Percentiles rank a stretch among this genome's conserved stretches.
Conservation (phyloP, 2,329 filamentous ascomycete species). For the Nemania sp. region DNA sequence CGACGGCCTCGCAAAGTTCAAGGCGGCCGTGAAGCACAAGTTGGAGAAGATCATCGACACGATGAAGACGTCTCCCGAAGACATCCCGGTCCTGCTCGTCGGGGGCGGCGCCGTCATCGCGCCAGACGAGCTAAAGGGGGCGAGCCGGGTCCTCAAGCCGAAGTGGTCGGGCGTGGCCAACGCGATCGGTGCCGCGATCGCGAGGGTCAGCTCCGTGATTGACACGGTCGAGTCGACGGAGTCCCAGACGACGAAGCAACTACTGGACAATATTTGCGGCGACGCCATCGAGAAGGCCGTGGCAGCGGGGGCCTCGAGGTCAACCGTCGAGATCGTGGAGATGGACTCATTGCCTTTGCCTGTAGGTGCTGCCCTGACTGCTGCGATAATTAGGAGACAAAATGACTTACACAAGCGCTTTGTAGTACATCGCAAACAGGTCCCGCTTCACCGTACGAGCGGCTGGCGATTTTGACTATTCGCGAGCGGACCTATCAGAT, state of each 20-base stretch:
- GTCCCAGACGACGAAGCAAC: conserved; percentile 43
- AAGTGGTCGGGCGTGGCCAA: conserved; percentile 65
- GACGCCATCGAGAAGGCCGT: conserved; percentile 52
- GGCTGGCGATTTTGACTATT: conserved; percentile 60
- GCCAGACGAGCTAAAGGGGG: conserved; percentile 58
- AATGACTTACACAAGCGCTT: not conserved
- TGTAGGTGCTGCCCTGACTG: conserved; percentile 36
- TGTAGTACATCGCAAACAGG: conserved; percentile 56
- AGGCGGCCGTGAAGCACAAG: conserved; percentile 35
- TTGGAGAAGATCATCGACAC: conserved; percentile 54
- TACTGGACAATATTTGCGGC: conserved; percentile 45
- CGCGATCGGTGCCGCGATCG: conserved; percentile 67
- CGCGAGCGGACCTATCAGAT: conserved; percentile 38
- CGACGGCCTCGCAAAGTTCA: conserved; percentile 33
- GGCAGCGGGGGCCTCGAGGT: conserved; percentile 49
- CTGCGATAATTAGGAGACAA: not conserved
- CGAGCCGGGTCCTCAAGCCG: conserved; percentile 60
- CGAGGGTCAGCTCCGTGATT: conserved; percentile 59
- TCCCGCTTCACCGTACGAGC: conserved; percentile 62
- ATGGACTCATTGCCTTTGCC: conserved; percentile 59
- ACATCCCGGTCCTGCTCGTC: conserved; percentile 64
- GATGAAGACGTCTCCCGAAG: conserved; percentile 66
- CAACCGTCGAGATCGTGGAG: conserved; percentile 54
- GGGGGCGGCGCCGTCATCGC: conserved; percentile 66
- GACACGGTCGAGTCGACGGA: conserved; percentile 57